phyloP scores from a whole-genome alignment of 2,329 filamentous ascomycete genomes.

The Rachicladosporium sp. region DNA sequence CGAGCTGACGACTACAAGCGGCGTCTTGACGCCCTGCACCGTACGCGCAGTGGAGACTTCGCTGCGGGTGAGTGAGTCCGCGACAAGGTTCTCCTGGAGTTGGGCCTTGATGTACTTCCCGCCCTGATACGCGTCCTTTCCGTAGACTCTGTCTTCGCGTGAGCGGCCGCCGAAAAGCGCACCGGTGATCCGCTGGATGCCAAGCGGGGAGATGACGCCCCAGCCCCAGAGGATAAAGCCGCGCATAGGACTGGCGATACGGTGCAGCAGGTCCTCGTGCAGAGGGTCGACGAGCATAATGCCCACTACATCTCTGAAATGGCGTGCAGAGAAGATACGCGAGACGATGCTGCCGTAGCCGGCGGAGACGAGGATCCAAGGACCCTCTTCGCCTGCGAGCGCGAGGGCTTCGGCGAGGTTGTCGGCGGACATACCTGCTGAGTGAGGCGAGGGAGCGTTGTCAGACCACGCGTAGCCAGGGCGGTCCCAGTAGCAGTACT shows the following conservation, averaged over 20 bases:
- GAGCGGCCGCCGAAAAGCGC: slow-evolving; percentile 72
- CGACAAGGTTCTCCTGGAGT: slow-evolving; percentile 85
- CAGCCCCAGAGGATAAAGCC: slow-evolving; percentile 81
- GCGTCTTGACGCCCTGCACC: slow-evolving; percentile 63
- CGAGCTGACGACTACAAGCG: slow-evolving; percentile 71
- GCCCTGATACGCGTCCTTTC: slow-evolving; percentile 62
- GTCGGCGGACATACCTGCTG: slow-evolving; percentile 84
- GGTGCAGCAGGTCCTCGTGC: slow-evolving; percentile 71
- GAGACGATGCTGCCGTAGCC: slow-evolving; percentile 82
- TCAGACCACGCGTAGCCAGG: slow-evolving; percentile 83
- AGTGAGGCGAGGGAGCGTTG: slow-evolving; percentile 85
- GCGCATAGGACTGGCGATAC: slow-evolving; percentile 52
- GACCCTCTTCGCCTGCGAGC: slow-evolving; percentile 66
- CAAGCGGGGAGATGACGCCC: slow-evolving; percentile 76
- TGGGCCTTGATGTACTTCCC: slow-evolving; percentile 82
- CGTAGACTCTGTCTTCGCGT: slow-evolving; percentile 74
- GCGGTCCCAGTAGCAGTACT: slow-evolving; percentile 93
- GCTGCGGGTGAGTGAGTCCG: slow-evolving; percentile 67
- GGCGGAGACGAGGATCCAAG: slow-evolving; percentile 78
- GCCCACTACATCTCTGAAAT: slow-evolving; percentile 61
- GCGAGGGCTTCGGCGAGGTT: slow-evolving; percentile 77
- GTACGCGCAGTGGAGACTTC: slow-evolving; percentile 68
- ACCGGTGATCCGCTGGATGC: slow-evolving; percentile 65
- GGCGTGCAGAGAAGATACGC: slow-evolving; percentile 78
- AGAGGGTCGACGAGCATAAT: slow-evolving; percentile 77